Evolutionary conservation across 1,284 basidiomycete species (phyloP), one percentile per base, ranked within the genome.

Genomic region (Boletus smithii): DNA sequence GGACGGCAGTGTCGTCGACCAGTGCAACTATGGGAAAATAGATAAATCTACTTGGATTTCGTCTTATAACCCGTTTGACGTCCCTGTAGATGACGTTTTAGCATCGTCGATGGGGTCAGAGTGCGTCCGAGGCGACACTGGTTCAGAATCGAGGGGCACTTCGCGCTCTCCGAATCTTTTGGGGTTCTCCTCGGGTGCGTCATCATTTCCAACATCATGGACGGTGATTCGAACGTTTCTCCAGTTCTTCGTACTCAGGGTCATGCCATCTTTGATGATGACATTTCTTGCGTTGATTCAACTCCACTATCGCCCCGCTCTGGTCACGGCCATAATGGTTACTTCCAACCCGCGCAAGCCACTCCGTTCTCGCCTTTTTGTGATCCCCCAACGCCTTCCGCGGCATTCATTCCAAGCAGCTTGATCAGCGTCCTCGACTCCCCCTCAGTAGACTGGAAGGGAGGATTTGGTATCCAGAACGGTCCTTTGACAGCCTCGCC

Each of bases 391-490:
- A 74, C 74, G 4, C 69, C 71, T 11, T 71, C 74, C 6, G 68
- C 76, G 43, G 74, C 74, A n/a, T 68, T 79, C 46, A 79, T 86
- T 49, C 78, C 81, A 26, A 74, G 73, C 40, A 74, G 76, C 54
- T 69, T 84, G 34, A 79, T 83, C 55, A 71, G 73, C 39, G 77
- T 82, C 14, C 66, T 85, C 11, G 80, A 85, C 48, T 63, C 67
- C 27, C 65, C 65, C 23, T 62, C 62, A 8, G 52, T 43, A 27
- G 63, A 67, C 30, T 62, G 63, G 50, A 65, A 54, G 30, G 63
- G 54, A 42, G 47, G 43, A 5, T 42, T 53, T 10, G 35, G 50
- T 23, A 32, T 47, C 24, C 66, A 72, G 11, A 60, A 45, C 18
- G 56, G 53, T 35, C 31, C 55, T 11, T 63, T 67, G 53, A 62